Base-by-base conservation (phyloP, 2,329 filamentous ascomycete species). In the Lachnellula cervina region DNA sequence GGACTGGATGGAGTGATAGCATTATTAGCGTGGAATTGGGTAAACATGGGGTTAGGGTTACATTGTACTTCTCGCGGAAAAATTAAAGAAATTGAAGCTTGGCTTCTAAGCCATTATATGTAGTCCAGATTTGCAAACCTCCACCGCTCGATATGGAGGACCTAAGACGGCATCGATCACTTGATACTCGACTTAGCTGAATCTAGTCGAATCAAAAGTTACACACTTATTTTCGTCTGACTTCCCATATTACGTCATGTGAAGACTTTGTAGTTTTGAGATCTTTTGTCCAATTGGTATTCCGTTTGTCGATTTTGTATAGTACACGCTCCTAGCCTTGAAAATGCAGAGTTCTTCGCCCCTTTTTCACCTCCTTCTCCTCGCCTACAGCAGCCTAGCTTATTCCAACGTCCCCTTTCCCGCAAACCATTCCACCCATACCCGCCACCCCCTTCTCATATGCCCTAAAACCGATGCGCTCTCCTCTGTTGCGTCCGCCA, bases 401-500 rank as follows among this genome's bases (percentile, higher is more conserved):
- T 7, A 17, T 42, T 42, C 38, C 38, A n/a, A 16, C 38, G 9
- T 42, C 5, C 17, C 38, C 38, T n/a, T 17, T 17, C 8, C 14
- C 7, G 38, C 14, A n/a, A 5, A n/a, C 38, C 14, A 42, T 1
- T 17, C 16, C 38, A 42, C 2, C 6, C 17, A 19, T 9, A n/a
- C 5, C 17, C 38, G 38, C 16, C 38, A 42, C 8, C 14, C 9
- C 38, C 38, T 19, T 19, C 16, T n/a, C 38, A 19, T 5, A 7
- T 42, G 6, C 16, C 38, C 9, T 63, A 71, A 47, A 70, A 71
- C 28, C 69, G 56, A 59, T 71, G 68, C 37, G 64, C 67, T 48
- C 63, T 64, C 49, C 59, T 64, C 53, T 68, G 60, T 54, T 69
- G 62, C 23, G 84, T 61, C 69, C 92, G 82, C 75, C 89, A 99